Evolutionary conservation across 2,329 filamentous ascomycete genomes (phyloP).

Genomic region (Aureobasidium sp.): DNA sequence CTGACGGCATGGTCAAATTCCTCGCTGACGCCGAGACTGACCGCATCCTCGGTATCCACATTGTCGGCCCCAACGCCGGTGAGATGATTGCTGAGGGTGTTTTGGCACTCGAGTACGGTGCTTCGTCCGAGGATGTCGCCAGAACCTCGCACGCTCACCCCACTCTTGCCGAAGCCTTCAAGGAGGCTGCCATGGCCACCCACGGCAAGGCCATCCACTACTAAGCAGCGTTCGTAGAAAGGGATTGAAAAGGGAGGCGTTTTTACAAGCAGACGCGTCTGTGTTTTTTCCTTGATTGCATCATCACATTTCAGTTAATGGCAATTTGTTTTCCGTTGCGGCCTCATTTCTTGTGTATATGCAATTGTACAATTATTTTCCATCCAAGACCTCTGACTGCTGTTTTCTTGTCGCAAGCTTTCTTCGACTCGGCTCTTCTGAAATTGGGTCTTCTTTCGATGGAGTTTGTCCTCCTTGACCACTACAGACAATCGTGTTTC

Average conservation of each 20-base stretch:
- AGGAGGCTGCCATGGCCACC: conserved; percentile 98
- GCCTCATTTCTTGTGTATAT: neutral
- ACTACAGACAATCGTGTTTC: too few relatives aligned
- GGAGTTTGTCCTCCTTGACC: too few relatives aligned
- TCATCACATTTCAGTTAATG: conserved; percentile 1
- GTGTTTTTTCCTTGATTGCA: neutral
- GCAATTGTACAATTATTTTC: neutral
- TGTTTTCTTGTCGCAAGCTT: too few relatives aligned
- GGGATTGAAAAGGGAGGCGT: neutral
- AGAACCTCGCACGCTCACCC: conserved; percentile 96
- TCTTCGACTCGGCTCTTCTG: too few relatives aligned
- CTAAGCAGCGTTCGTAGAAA: conserved; percentile 42
- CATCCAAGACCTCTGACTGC: neutral
- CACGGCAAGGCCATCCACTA: conserved; percentile 95
- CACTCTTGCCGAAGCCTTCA: conserved; percentile 94
- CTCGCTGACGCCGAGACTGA: conserved; percentile 94
- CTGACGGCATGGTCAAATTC: conserved; percentile 95
- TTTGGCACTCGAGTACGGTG: conserved; percentile 91
- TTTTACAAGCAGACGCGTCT: neutral
- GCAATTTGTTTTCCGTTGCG: neutral
- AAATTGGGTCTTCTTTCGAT: too few relatives aligned
- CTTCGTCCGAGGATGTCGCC: conserved; percentile 88
- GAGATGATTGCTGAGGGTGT: conserved; percentile 99
- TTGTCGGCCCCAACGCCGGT: conserved; percentile 89
- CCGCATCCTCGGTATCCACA: conserved; percentile 89